phyloP scores from a whole-genome alignment of 768 basidiomycete genomes.

The Mycena metata region DNA sequence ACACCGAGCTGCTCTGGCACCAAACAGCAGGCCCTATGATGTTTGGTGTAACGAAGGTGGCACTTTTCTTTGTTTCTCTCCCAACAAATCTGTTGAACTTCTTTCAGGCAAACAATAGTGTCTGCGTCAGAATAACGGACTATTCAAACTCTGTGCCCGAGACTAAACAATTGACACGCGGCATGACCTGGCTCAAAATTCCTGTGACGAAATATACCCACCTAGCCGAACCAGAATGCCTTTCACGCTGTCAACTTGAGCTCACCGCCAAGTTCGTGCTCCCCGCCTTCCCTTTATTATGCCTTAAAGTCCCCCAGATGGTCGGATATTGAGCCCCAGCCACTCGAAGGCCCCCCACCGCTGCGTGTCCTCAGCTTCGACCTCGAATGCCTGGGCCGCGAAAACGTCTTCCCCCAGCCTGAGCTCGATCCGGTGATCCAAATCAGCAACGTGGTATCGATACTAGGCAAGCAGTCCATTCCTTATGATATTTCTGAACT shows the following conservation, averaged over 20 bases:
- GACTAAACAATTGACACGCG: slow-evolving; percentile 4
- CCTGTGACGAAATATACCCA: not conserved
- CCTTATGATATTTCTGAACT: not conserved
- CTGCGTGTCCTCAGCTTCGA: slow-evolving; percentile 31
- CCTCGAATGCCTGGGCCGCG: slow-evolving; percentile 18
- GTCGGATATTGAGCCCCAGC: slow-evolving; percentile 4
- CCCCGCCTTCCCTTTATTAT: not conserved
- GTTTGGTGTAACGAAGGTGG: not conserved
- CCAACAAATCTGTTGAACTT: not conserved
- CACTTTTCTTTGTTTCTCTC: no score
- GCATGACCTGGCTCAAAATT: slow-evolving; percentile 24
- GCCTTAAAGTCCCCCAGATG: not conserved
- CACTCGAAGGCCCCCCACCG: not conserved
- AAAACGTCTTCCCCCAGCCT: slow-evolving; percentile 16
- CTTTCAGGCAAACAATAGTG: slow-evolving; percentile 9
- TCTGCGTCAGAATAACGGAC: not conserved
- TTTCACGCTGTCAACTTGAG: slow-evolving; percentile 20
- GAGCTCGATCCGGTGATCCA: slow-evolving; percentile 35
- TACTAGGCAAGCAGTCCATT: slow-evolving; percentile 11
- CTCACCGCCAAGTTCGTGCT: not conserved
- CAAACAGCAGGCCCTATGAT: no score
- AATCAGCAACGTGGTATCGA: slow-evolving; percentile 39
- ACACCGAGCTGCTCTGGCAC: no score
- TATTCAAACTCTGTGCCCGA: not conserved
- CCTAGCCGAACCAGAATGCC: not conserved